phyloP scores from a whole-genome alignment of 768 basidiomycete genomes.

The Panus rudis region DNA sequence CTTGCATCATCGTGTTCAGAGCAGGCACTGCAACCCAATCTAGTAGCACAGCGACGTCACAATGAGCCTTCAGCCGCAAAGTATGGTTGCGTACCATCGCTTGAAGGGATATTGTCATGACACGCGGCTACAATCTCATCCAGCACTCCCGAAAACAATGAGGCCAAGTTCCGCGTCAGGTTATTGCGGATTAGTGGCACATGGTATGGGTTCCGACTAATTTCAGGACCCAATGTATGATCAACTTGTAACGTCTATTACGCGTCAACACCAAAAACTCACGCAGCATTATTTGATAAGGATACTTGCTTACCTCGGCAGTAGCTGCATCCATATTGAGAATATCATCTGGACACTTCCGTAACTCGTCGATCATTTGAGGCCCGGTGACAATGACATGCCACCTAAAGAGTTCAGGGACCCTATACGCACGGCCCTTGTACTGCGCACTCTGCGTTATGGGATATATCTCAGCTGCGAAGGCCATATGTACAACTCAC shows the following conservation, averaged over 20 bases:
- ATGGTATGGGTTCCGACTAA: constrained; percentile 23
- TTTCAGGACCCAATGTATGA: constrained; percentile 23
- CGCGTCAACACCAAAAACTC: too few species aligned
- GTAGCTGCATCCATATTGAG: constrained; percentile 28
- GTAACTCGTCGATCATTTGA: constrained; percentile 31
- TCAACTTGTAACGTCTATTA: constrained; percentile 29
- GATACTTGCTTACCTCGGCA: constrained; percentile 9
- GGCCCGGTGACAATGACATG: constrained; percentile 28
- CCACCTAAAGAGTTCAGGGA: constrained; percentile 28
- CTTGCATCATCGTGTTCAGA: constrained; percentile 25
- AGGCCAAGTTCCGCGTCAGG: constrained; percentile 32
- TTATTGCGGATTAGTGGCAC: constrained; percentile 21
- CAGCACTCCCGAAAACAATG: constrained; percentile 33
- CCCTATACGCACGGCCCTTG: constrained; percentile 25
- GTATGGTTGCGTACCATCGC: constrained; percentile 8
- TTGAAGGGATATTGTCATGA: constrained; percentile 27
- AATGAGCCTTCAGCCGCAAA: background rate
- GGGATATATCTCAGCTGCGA: background rate
- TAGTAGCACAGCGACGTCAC: constrained; percentile 6
- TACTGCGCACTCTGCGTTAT: constrained; percentile 12
- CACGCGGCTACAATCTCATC: constrained; percentile 41
- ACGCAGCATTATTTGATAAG: too few species aligned
- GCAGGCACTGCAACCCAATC: constrained; percentile 30
- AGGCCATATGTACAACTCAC: constrained; percentile 8
- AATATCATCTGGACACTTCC: constrained; percentile 29